Conservation (phyloP, 2,329 filamentous ascomycete species). For the Curvularia sp. region DNA sequence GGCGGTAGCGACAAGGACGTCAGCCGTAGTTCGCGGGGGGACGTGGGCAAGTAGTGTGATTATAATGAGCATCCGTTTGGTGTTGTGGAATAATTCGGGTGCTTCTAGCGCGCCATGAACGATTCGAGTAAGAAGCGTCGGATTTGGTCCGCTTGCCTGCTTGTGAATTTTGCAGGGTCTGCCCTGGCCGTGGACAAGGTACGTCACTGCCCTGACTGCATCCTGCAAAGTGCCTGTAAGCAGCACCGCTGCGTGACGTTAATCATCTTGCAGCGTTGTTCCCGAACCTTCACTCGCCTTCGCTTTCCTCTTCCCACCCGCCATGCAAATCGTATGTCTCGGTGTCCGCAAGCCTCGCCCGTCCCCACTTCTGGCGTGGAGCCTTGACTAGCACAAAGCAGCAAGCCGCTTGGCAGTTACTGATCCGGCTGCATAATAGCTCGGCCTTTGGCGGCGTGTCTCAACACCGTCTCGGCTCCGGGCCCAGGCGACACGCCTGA, state of each 20-base stretch:
- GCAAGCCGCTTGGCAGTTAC: slow-evolving; percentile 17
- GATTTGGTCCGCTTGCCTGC: slow-evolving; percentile 21
- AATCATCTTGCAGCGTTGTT: not conserved
- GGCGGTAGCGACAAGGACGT: slow-evolving; percentile 29
- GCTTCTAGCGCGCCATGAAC: slow-evolving; percentile 16
- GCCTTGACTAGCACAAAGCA: slow-evolving; percentile 12
- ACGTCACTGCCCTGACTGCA: slow-evolving; percentile 18
- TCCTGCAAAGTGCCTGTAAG: slow-evolving; percentile 1
- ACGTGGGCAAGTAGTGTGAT: slow-evolving; percentile 14
- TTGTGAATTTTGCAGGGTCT: slow-evolving; percentile 11
- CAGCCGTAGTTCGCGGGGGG: slow-evolving; percentile 17
- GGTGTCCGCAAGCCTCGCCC: not conserved
- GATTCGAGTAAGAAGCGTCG: slow-evolving; percentile 12
- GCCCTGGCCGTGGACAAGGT: slow-evolving; percentile 4
- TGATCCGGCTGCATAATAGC: slow-evolving; percentile 25
- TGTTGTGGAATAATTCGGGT: slow-evolving; percentile 25
- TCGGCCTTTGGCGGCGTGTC: slow-evolving; percentile 14
- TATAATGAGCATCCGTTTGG: slow-evolving; percentile 17
- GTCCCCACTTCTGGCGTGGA: not conserved
- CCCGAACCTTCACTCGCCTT: too few relatives aligned
- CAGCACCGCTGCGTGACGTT: slow-evolving; percentile 14
- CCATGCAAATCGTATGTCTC: not conserved
- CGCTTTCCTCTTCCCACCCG: not conserved
- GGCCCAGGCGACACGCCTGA: slow-evolving; percentile 9
- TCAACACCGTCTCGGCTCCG: slow-evolving; percentile 19